phyloP scores from a whole-genome alignment of 768 basidiomycete species.

The Stropharia rugosoannulata region DNA sequence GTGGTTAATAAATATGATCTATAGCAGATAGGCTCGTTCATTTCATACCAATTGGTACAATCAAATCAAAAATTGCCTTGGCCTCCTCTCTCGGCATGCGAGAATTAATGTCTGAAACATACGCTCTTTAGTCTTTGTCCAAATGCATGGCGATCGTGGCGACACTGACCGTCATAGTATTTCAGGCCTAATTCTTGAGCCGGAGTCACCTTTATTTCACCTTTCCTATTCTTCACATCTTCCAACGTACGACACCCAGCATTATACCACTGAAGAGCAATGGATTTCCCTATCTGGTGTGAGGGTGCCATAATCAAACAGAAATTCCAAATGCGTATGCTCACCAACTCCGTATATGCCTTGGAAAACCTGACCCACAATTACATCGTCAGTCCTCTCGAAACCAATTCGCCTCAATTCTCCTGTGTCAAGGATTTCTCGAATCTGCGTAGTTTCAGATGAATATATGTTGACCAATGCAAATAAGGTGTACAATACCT shows the following conservation, averaged over 20 bases:
- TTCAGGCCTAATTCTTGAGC: constrained; percentile 68
- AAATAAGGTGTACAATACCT: constrained; percentile 37
- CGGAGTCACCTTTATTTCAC: constrained; percentile 56
- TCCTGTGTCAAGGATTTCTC: constrained; percentile 79
- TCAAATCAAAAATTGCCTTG: constrained; percentile 64
- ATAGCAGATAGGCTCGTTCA: neutral
- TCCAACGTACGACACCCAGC: constrained; percentile 77
- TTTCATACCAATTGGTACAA: constrained; percentile 63
- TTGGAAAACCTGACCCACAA: constrained; percentile 56
- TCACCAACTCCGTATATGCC: constrained; percentile 87
- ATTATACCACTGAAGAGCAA: constrained; percentile 72
- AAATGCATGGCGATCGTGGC: neutral
- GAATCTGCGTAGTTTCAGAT: constrained; percentile 51
- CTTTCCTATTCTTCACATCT: constrained; percentile 62
- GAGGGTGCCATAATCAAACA: neutral
- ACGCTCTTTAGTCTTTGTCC: neutral
- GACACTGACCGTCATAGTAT: constrained; percentile 62
- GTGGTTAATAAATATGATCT: neutral
- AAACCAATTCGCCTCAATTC: constrained; percentile 64
- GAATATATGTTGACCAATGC: neutral
- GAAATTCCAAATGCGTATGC: constrained; percentile 16
- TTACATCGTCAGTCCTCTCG: constrained; percentile 65
- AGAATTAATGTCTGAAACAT: constrained; percentile 65
- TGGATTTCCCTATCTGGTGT: constrained; percentile 48
- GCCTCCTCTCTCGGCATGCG: constrained; percentile 88